A percentile compares a stretch with the other conserved stretches of the same genome.
Evolutionary conservation across 2,329 filamentous ascomycete genomes (phyloP).

Genomic region (Fusarium nygamai): DNA sequence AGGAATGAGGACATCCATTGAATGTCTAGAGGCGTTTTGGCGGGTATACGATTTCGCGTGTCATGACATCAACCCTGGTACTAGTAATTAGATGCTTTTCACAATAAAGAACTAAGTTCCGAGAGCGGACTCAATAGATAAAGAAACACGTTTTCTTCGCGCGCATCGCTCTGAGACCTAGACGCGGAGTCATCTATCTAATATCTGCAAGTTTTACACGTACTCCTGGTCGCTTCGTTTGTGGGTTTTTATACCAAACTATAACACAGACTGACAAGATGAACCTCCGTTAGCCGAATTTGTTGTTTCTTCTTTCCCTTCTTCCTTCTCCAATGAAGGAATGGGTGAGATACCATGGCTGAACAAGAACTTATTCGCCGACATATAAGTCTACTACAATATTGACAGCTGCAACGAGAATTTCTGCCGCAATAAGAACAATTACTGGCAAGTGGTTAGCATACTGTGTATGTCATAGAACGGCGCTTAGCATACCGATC

Average conservation of each 20-base stretch:
- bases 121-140: slow-evolving; percentile 20
- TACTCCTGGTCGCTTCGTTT: slow-evolving; percentile 11
- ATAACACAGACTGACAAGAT: slow-evolving; percentile 6
- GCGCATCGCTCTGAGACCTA: slow-evolving; percentile 15
- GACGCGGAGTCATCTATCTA: slow-evolving; percentile 43
- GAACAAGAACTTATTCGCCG: slow-evolving; percentile 43
- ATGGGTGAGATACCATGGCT: not conserved
- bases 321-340: not conserved
- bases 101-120: slow-evolving; percentile 13
- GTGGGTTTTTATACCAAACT: slow-evolving; percentile 2
- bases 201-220: slow-evolving; percentile 30
- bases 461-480: not conserved
- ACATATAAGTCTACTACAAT: slow-evolving; percentile 93
- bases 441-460: slow-evolving; percentile 71
- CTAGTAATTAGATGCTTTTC: slow-evolving; percentile 17
- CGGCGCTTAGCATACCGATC: slow-evolving; percentile 75
- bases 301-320: not conserved
- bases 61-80: slow-evolving; percentile 24
- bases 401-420: slow-evolving; percentile 90
- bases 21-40: slow-evolving; percentile 39
- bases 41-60: slow-evolving; percentile 31
- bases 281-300: slow-evolving; percentile 7
- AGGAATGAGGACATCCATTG: slow-evolving; percentile 42
- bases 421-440: slow-evolving; percentile 93
- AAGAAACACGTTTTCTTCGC: slow-evolving; percentile 12